phyloP scores from a whole-genome alignment of 305 asterid species.

The Nicotiana rustica region DNA sequence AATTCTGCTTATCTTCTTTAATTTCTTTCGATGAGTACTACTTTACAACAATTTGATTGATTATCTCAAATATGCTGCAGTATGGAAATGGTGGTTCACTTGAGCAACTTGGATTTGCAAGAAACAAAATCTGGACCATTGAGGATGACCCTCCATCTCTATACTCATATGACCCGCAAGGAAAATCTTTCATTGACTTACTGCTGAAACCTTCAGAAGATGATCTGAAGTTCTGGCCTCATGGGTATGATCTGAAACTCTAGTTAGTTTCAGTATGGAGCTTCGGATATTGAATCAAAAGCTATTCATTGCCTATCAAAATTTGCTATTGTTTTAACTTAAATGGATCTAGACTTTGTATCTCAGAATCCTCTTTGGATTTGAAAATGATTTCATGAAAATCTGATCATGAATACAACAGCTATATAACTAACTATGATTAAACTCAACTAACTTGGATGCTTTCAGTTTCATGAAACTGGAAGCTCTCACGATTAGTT shows the following conservation, averaged over 20 bases:
- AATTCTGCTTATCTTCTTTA: background rate
- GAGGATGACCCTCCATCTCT: slow-evolving; percentile 89
- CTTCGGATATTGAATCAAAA: slow-evolving; percentile 20
- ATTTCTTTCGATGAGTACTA: background rate
- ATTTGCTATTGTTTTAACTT: background rate
- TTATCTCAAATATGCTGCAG: slow-evolving; percentile 48
- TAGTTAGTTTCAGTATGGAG: slow-evolving; percentile 13
- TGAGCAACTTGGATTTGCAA: slow-evolving; percentile 90
- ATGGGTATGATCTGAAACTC: slow-evolving; percentile 55
- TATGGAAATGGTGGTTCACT: slow-evolving; percentile 74
- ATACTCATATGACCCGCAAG: slow-evolving; percentile 59
- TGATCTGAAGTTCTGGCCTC: slow-evolving; percentile 90
- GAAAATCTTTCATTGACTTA: slow-evolving; percentile 84
- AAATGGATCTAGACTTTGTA: background rate
- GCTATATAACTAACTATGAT: background rate
- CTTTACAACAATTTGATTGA: slow-evolving; percentile 2
- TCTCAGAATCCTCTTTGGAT: slow-evolving; percentile 10
- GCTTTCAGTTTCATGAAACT: background rate
- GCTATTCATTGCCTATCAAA: background rate
- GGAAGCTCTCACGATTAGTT: background rate
- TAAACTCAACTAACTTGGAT: background rate
- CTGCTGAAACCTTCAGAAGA: slow-evolving; percentile 91
- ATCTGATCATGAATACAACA: background rate
- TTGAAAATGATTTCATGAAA: slow-evolving; percentile 18
- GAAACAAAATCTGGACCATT: slow-evolving; percentile 82